Evolutionary conservation across 108 stramenopile species (phyloP), one percentile per base, ranked within the genome.

Genomic region (Cyclostephanos tholiformis): DNA sequence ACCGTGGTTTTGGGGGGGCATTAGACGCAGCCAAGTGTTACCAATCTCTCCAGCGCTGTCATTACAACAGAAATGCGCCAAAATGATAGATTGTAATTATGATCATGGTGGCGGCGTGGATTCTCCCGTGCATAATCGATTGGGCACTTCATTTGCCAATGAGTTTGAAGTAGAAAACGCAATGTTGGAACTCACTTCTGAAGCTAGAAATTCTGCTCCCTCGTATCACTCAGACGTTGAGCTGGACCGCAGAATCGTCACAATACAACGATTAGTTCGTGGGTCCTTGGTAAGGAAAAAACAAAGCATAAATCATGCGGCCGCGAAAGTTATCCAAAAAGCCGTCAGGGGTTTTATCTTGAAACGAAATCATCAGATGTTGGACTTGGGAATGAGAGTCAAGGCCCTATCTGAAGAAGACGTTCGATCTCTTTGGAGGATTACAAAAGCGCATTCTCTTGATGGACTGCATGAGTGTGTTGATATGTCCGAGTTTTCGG

Each of bases 251-350:
- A 69, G 25, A 29, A 69, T 69, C 23, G 46, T 58, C 11, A 27
- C 17, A 14, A 58, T 69, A 44, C 68, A 69, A 69, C 22, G 68
- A 14, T 41, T 17, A 23, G 68, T 58, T 57, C 68, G 68, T 30
- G 68, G 68, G 1, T 43, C 26, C 17, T 25, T 69, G 6, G 68
- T 30, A 16, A 56, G 68, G 16, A 43, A 69, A 36, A 46, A 25
- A 27, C 58, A 39, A 6, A 56, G 29, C 23, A 56, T 17, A 14
- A 59, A 27, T 56, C 68, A 69, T 41, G 27, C 35, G 3, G 68
- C 68, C 36, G 68, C 68, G 6, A 20, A 23, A 46, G n/a, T 44
- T 1, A 69, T 69, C 44, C 68, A 69, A 69, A 43, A 6, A 23
- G 17, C 12, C 44, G 68, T 69, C 26, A 56, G 68, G 43, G 38